phyloP scores from a whole-genome alignment of 2,329 filamentous ascomycete species.

The Xylaria sp. region DNA sequence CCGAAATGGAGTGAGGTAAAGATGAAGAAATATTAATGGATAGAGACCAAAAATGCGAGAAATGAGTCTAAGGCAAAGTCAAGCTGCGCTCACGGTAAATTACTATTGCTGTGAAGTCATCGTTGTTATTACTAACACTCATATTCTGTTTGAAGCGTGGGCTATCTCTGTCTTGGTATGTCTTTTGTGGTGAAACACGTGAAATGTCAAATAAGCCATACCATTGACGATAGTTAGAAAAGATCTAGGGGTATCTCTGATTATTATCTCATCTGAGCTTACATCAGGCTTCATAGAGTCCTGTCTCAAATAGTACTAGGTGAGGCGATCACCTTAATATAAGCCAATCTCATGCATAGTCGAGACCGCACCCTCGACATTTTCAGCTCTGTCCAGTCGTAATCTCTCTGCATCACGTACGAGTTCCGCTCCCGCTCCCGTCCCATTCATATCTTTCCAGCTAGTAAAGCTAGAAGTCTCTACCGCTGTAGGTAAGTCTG shows the following conservation, averaged over 20 bases:
- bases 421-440: neutral
- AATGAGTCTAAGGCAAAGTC: conserved; percentile 15
- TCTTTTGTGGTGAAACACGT: neutral
- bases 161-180: too few species aligned
- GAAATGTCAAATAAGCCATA: neutral
- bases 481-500: neutral
- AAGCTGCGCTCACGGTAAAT: neutral
- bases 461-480: neutral
- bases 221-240: neutral
- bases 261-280: conserved; percentile 4
- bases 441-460: too few species aligned
- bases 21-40: conserved; percentile 14
- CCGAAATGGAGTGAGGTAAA: neutral
- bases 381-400: neutral
- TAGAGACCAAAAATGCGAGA: conserved; percentile 26
- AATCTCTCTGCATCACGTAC: neutral
- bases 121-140: too few species aligned
- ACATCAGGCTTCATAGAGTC: neutral
- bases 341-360: neutral
- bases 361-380: neutral
- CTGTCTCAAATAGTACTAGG: too few species aligned
- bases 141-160: too few species aligned
- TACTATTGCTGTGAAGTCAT: neutral
- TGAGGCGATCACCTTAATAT: neutral
- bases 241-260: conserved; percentile 33